These are phyloP conservation scores for Parachaetomium inaequale DNA, from an alignment of 495 filamentous ascomycete genomes.

Conservation along the genomic window DNA sequence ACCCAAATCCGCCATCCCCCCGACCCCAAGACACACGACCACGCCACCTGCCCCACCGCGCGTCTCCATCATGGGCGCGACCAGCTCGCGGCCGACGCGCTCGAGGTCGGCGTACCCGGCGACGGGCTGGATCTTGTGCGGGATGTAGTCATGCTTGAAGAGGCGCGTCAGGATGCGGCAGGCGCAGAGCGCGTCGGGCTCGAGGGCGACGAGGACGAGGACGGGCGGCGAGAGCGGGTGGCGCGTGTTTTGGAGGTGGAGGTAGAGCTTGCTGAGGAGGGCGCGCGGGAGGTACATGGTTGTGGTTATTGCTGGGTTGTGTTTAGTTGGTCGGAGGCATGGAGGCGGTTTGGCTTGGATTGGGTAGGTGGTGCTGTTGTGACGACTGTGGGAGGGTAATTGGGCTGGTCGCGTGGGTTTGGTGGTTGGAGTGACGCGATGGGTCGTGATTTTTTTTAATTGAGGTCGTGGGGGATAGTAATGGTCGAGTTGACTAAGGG, in stretches of 20 bases:
- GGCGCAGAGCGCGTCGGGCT: slow-evolving; percentile 92
- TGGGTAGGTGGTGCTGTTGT: not conserved
- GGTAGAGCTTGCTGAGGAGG: slow-evolving; percentile 85
- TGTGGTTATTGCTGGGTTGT: not conserved
- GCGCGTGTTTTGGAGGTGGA: slow-evolving; percentile 73
- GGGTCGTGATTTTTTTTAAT: not conserved
- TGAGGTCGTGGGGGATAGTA: not conserved
- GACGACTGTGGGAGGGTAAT: not conserved
- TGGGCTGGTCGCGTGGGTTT: not conserved
- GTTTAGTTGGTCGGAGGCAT: not conserved
- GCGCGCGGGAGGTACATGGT: slow-evolving; percentile 91
- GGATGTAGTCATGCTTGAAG: slow-evolving; percentile 93
- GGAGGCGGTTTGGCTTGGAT: not conserved
- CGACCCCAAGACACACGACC: slow-evolving; percentile 88
- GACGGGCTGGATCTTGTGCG: slow-evolving; percentile 96
- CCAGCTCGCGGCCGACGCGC: slow-evolving; percentile 67
- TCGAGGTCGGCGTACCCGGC: slow-evolving; percentile 87
- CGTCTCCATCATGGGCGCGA: slow-evolving; percentile 75
- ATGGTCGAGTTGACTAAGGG: not conserved
- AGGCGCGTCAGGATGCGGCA: slow-evolving; percentile 88
- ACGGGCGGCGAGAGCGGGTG: slow-evolving; percentile 84
- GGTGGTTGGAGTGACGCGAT: not conserved
- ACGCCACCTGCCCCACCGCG: slow-evolving; percentile 79
- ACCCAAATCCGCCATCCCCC: slow-evolving; percentile 82
- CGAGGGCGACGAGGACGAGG: slow-evolving; percentile 88